Base-by-base conservation (phyloP, 805 yeast genomes). In the Candida dendrica region DNA sequence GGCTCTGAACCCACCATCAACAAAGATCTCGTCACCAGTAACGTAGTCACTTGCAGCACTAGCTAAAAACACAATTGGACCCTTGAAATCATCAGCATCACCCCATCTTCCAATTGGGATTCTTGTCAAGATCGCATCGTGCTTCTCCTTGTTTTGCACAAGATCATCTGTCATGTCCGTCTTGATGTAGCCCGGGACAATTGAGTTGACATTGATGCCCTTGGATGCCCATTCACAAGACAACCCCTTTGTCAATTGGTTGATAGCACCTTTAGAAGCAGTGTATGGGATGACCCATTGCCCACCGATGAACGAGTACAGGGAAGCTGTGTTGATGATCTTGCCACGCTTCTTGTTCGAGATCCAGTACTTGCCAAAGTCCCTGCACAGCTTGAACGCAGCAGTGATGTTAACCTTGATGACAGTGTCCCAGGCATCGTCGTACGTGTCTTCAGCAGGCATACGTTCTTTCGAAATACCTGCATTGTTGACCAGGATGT, bases 401-500 rank as follows among this genome's bases (percentile, higher is more conserved):
- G 91, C 84, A 55, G 82, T 79, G 46, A 88, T 66, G 59, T 88
- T 93, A 38, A 84, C 75, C 55, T 78, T 74, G 55, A 87, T 70
- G 37, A 88, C 81, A 43, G 73, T 75, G 55, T 72, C 66, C 90
- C 93, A 89, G 47, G 75, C 79, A 36, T 63, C 41, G 34, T 52
- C 55, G 6, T 44, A 34, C 7, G 42, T 65, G 3, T 51, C 53
- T 5, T 64, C 65, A 34, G 65, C 67, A 24, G 72, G 58, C 46
- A 75, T 53, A 17, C 73, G 73, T 14, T 85, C 84, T 18, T 71
- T 63, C 19, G 76, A 69, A 29, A 85, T 77, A 34, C 96, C 96
- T 16, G 96, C 95, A 59, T 88, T 88, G 56, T 93, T 93, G 40
- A 88, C 88, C 51, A 84, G 77, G 15, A 85, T 69, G 60, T 88